Percentiles rank a stretch among this genome's conserved stretches.
phyloP scores from a whole-genome alignment of 345 rosid species.

The Pugionium cornutum region DNA sequence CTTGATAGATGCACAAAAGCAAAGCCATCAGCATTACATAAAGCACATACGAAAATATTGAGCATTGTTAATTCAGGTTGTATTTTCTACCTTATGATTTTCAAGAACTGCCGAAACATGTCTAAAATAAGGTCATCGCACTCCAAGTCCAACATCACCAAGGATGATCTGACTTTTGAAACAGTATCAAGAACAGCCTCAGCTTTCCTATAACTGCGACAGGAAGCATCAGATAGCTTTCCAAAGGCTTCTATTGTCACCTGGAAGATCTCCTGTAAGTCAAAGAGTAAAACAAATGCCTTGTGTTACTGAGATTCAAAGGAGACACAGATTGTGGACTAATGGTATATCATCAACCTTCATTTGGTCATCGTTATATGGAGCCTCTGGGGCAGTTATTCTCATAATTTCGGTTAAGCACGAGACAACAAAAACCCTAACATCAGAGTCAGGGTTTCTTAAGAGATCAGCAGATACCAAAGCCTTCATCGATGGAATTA shows the following conservation, averaged over 20 bases:
- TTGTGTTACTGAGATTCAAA: background rate
- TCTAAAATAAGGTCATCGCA: slow-evolving; percentile 57
- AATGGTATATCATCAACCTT: slow-evolving; percentile 46
- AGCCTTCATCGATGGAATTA: slow-evolving; percentile 61
- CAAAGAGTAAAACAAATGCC: slow-evolving; percentile 33
- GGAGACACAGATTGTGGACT: background rate
- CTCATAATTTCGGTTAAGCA: slow-evolving; percentile 73
- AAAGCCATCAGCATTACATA: slow-evolving; percentile 18
- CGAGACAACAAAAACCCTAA: slow-evolving; percentile 62
- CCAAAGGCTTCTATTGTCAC: slow-evolving; percentile 57
- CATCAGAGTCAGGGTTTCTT: slow-evolving; percentile 57
- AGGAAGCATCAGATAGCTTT: slow-evolving; percentile 55
- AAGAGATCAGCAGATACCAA: slow-evolving; percentile 54
- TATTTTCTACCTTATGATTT: slow-evolving; percentile 50
- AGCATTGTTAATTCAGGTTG: background rate
- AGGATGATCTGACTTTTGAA: slow-evolving; percentile 64
- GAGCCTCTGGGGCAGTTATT: slow-evolving; percentile 81
- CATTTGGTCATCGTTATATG: slow-evolving; percentile 67
- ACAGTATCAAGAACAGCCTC: slow-evolving; percentile 60
- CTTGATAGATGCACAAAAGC: slow-evolving; percentile 41
- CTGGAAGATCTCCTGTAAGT: slow-evolving; percentile 61
- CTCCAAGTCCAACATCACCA: slow-evolving; percentile 83
- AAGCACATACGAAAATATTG: background rate
- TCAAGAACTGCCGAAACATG: slow-evolving; percentile 65
- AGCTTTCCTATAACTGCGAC: slow-evolving; percentile 59